Base-by-base conservation (phyloP, 345 rosid species). In the Aurinia saxatilis region DNA sequence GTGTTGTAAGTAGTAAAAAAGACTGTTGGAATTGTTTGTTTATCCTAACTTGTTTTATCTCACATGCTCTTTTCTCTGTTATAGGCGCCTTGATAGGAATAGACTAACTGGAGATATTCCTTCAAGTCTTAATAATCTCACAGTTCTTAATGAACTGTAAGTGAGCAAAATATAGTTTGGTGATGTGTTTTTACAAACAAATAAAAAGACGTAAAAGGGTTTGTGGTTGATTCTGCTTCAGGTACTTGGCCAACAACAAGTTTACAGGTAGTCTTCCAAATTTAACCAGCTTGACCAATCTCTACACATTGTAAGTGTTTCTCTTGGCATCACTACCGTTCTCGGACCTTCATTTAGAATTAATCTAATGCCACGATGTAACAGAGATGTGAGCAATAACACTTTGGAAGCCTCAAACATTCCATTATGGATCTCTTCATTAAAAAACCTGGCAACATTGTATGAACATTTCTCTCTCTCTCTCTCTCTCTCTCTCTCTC, bases 361-460 rank as follows among this genome's bases (percentile, higher is more conserved):
- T 41, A 63, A 13, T 34, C 13, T 35, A n/a, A 27, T 51, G 6
- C 12, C 14, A 50, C 36, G 17, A 57, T 41, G 57, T 59, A 36
- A 53, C 82, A 95, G 99, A 78, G 97, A 86, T 65, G 47, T 90
- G 58, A 88, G 97, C 74, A 90, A 84, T 72, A 95, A 90, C 27
- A 77, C 72, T 41, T 88, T 95, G 21, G 68, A 61, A 1, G 2
- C 58, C n/a, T 35, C 90, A 30, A 69, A 45, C 1, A 37, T 90
- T 68, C 95, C 93, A 42, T 14, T 77, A 5, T 95, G 97, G 97
- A 31, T 83, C 35, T 60, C 78, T 30, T 58, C 74, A 5, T 68
- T 81, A 29, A 44, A 21, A 31, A 71, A 84, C 35, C 67, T 90
- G 41, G 77, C 92, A 73, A 80, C 95, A 64, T 59, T 90, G 97